A percentile compares a stretch with the other conserved stretches of the same genome.
Conservation (phyloP, 192 early-diverging fungal species). For the Mortierella alpina region DNA sequence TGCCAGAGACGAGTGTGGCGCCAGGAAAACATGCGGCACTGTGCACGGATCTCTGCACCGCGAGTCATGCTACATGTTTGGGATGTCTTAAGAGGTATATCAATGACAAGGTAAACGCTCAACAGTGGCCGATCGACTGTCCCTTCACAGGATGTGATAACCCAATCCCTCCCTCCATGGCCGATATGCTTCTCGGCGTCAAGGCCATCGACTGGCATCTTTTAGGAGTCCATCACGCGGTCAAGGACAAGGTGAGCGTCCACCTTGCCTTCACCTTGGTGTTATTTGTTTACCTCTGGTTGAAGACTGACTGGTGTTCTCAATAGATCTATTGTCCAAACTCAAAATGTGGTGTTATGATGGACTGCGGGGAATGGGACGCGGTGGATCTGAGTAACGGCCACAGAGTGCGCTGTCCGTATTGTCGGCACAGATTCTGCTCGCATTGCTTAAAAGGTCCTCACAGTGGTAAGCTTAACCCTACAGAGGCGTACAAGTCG, state of each 20-base stretch:
- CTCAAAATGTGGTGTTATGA: neutral
- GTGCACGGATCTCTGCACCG: neutral
- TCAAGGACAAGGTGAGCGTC: conserved; percentile 20
- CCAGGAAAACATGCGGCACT: no score
- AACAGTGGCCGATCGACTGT: conserved; percentile 26
- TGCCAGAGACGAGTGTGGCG: no score
- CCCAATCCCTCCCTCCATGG: neutral
- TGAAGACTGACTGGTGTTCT: neutral
- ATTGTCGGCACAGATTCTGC: conserved; percentile 18
- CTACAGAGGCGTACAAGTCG: no score
- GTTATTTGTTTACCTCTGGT: neutral
- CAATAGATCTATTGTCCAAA: conserved; percentile 32
- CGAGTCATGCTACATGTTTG: conserved; percentile 14
- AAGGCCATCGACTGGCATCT: conserved; percentile 17
- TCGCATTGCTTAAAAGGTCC: conserved; percentile 8
- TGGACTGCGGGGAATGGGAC: no score
- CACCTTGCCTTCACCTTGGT: neutral
- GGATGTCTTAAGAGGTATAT: conserved; percentile 21
- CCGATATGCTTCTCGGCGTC: conserved; percentile 14
- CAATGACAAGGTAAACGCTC: neutral
- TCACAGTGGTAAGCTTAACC: conserved; percentile 10
- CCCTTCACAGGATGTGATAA: neutral
- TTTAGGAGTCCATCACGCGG: conserved; percentile 25
- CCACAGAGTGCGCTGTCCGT: conserved; percentile 5
- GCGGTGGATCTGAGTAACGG: neutral